phyloP scores from a whole-genome alignment of 441 rosid genomes.

The Macaranga tanarius region DNA sequence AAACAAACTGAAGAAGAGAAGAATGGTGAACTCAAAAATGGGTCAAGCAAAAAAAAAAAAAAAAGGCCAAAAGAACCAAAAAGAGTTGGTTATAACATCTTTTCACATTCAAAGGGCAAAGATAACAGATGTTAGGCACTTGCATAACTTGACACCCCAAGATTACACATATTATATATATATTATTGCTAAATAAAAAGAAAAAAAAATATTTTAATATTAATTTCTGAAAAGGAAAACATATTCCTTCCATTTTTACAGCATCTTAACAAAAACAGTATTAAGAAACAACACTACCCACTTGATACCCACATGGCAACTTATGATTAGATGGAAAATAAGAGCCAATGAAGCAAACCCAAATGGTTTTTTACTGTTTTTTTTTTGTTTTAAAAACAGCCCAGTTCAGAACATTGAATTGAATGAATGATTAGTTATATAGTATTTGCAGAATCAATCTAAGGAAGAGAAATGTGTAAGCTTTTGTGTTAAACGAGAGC shows the following conservation, averaged over 20 bases:
- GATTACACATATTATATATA: slow-evolving; percentile 6
- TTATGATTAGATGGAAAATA: not conserved
- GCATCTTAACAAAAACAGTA: slow-evolving; percentile 9
- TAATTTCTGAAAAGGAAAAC: not conserved
- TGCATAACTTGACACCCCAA: slow-evolving; percentile 25
- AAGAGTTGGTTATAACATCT: slow-evolving; percentile 38
- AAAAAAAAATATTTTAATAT: not conserved
- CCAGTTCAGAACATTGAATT: slow-evolving; percentile 11
- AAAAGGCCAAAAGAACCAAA: not conserved
- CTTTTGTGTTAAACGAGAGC: slow-evolving; percentile 17
- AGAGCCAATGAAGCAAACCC: not conserved
- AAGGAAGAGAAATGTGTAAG: slow-evolving; percentile 15
- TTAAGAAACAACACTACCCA: not conserved
- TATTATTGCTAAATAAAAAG: too few relatives aligned
- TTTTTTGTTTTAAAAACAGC: not conserved
- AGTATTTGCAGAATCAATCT: not conserved
- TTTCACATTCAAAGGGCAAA: slow-evolving; percentile 29
- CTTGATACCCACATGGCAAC: slow-evolving; percentile 3
- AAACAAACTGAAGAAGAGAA: slow-evolving; percentile 1
- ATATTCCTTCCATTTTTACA: not conserved
- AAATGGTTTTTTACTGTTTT: not conserved
- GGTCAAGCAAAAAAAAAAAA: slow-evolving; percentile 1
- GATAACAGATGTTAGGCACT: slow-evolving; percentile 34
- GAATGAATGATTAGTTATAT: slow-evolving; percentile 23
- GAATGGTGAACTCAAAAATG: not conserved